Percentiles rank a stretch among this genome's conserved stretches.
These are phyloP conservation scores for Coemansia sp. DNA, from an alignment of 192 early-diverging fungal species.

Conservation along the genomic window DNA sequence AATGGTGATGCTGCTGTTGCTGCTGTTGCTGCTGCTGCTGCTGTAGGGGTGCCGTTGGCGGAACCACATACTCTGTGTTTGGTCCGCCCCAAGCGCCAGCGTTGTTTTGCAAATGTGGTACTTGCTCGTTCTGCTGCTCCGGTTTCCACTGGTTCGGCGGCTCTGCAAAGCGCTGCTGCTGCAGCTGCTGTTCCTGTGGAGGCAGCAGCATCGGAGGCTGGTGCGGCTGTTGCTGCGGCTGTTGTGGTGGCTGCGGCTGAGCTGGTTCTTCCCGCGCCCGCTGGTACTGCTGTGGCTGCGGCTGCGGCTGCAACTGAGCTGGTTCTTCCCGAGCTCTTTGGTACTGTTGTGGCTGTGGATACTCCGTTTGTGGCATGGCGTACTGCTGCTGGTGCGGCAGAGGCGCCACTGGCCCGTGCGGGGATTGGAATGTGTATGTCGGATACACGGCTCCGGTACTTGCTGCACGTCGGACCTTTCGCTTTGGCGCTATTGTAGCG, in stretches of 20 bases:
- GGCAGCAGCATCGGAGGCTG: too few relatives aligned
- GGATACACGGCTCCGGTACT: not conserved
- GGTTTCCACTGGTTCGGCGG: not conserved
- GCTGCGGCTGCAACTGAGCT: not conserved
- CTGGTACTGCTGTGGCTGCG: not conserved
- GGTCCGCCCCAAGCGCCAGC: not conserved
- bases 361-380: not conserved
- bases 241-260: not conserved
- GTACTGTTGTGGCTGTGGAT: not conserved
- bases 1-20: not conserved
- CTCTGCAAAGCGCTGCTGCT: constrained; percentile 11
- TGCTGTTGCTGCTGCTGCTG: not conserved
- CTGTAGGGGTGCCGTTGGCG: not conserved
- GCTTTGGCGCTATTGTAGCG: not conserved
- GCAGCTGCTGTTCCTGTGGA: constrained; percentile 4
- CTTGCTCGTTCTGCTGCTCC: not conserved
- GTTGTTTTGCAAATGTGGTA: not conserved
- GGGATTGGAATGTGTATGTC: not conserved
- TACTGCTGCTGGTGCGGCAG: constrained; percentile 1
- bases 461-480: not conserved
- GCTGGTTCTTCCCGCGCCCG: not conserved
- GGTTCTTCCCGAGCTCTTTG: not conserved
- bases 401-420: not conserved
- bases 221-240: constrained; percentile 4
- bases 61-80: not conserved